Conservation (phyloP, 73 alveolate genomes). For the Blepharisma japonicum region DNA sequence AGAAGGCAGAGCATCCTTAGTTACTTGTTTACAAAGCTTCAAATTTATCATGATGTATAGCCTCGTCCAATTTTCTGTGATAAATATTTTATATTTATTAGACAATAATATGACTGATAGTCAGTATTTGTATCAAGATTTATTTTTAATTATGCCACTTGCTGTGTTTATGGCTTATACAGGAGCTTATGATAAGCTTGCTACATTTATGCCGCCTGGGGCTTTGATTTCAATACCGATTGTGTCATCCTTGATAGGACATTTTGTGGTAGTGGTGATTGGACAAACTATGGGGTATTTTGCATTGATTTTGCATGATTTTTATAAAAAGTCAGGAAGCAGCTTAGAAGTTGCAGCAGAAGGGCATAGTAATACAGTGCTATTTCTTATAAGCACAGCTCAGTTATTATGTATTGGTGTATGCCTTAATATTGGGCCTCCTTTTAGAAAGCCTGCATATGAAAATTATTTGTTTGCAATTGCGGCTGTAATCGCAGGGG, state of each 20-base stretch:
- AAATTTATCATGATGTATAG: slow-evolving; percentile 95
- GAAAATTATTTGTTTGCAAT: slow-evolving; percentile 17
- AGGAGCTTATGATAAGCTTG: slow-evolving; percentile 78
- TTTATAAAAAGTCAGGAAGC: background rate
- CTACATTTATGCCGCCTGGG: slow-evolving; percentile 87
- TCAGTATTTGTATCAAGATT: slow-evolving; percentile 89
- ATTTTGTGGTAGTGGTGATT: slow-evolving; percentile 31
- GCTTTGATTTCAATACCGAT: slow-evolving; percentile 84
- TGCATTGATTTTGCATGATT: background rate
- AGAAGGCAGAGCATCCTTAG: slow-evolving; percentile 97
- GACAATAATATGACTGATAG: slow-evolving; percentile 76
- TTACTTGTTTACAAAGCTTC: slow-evolving; percentile 90
- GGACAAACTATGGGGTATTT: background rate
- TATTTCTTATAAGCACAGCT: background rate
- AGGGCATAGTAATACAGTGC: background rate
- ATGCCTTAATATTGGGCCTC: slow-evolving; percentile 27
- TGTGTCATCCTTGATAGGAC: slow-evolving; percentile 71
- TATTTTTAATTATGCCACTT: slow-evolving; percentile 82
- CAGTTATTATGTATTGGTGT: slow-evolving; percentile 1
- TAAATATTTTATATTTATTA: slow-evolving; percentile 68
- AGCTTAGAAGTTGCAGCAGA: background rate
- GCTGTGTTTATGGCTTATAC: slow-evolving; percentile 90
- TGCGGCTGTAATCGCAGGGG: background rate
- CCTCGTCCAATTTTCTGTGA: slow-evolving; percentile 85
- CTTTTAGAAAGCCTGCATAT: slow-evolving; percentile 13